phyloP scores from a whole-genome alignment of 179 eudicot species.

The Sideroxylon spinosum region DNA sequence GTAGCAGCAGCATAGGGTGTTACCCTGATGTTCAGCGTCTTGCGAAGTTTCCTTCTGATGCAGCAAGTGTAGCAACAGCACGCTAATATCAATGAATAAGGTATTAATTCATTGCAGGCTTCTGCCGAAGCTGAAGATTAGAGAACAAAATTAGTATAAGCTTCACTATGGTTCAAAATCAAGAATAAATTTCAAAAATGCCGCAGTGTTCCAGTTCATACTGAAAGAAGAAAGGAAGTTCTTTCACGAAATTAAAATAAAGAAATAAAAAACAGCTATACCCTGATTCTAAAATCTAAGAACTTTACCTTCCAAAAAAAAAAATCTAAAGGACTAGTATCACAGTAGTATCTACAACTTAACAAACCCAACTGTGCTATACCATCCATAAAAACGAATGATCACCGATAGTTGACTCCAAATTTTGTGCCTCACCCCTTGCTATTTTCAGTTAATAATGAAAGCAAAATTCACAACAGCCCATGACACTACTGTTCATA shows the following conservation, averaged over 20 bases:
- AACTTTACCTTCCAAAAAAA: background rate
- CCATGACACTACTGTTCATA: too few species aligned
- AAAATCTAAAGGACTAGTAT: background rate
- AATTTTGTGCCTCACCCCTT: background rate
- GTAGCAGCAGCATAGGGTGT: constrained; percentile 10
- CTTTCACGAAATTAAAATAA: background rate
- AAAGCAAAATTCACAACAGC: too few species aligned
- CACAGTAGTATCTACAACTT: background rate
- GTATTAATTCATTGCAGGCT: constrained; percentile 78
- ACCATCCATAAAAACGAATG: background rate
- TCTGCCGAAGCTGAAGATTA: constrained; percentile 71
- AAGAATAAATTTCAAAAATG: background rate
- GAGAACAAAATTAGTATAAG: constrained; percentile 13
- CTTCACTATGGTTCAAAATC: constrained; percentile 10
- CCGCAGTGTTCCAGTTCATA: background rate
- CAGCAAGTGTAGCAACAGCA: constrained; percentile 99
- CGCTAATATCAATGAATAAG: constrained; percentile 82
- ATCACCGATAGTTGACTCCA: background rate
- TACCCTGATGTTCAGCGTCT: constrained; percentile 69
- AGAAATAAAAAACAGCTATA: too few species aligned
- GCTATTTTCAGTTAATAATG: too few species aligned
- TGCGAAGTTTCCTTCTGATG: constrained; percentile 85
- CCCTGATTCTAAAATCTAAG: too few species aligned
- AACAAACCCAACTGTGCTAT: background rate
- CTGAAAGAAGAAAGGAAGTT: background rate